Base-by-base conservation (phyloP, 1,284 basidiomycete species). In the Bondarzewia mesenterica region DNA sequence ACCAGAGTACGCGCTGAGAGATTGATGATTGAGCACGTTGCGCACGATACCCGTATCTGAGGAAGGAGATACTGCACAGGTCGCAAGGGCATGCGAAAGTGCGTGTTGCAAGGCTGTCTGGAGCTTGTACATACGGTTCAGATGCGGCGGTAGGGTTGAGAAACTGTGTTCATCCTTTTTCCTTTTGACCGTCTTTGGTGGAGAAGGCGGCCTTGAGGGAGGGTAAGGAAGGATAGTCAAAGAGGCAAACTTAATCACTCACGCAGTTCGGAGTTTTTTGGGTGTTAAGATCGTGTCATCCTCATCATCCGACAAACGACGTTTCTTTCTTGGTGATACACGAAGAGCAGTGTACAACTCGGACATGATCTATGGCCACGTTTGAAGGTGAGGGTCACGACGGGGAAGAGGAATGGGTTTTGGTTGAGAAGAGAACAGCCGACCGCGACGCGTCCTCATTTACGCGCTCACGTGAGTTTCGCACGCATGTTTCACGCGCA, bases 11-110 rank as follows among this genome's bases (percentile, higher is more conserved):
- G 81, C 79, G 46, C 72, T 71, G 26, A 89, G 61, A 42, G 85
- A 82, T 46, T 84, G 59, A 58, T 89, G 79, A 57, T 86, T 89
- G 42, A 89, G 70, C n/a, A 89, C 85, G 60, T 84, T 87, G 49
- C 77, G 77, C 7, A 89, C 73, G 52, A 82, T 68, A 44, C 86
- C 85, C 1, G 81, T 85, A 56, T 88, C 84, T 6, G 82, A 74
- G 6, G 78, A 75, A 3, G 87, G 86, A n/a, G 85, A 80, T 20
- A 84, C 77, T 25, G 85, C 83, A 53, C 77, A 85, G 7, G 87
- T 86, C 4, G 88, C 88, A 32, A 90, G 75, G 5, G 86, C 85
- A 65, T 89, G 85, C 1, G 88, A 87, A 50, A 90, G 72, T 42
- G 87, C 85, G 58, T 84, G 82, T 57, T 88, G 84, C 29, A 90